phyloP scores from a whole-genome alignment of 371 early-diverging fungal genomes.

The Mucor circinelloides region DNA sequence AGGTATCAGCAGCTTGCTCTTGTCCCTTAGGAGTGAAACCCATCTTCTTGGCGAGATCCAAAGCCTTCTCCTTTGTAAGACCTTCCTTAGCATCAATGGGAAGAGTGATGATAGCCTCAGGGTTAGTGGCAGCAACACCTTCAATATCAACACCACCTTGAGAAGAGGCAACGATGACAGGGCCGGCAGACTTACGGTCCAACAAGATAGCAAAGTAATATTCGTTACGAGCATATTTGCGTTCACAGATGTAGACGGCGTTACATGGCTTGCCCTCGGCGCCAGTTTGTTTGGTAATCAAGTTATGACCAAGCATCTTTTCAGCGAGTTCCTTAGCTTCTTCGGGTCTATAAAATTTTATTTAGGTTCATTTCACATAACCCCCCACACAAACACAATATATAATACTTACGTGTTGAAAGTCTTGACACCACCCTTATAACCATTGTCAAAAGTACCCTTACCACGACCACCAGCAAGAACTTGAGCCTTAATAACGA shows the following conservation, averaged over 20 bases:
- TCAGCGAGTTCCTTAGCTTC: slow-evolving; percentile 89
- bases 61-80: slow-evolving; percentile 64
- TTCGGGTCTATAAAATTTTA: slow-evolving; percentile 62
- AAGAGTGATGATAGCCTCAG: slow-evolving; percentile 88
- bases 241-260: slow-evolving; percentile 93
- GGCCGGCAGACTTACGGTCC: slow-evolving; percentile 95
- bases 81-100: slow-evolving; percentile 80
- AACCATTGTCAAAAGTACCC: slow-evolving; percentile 92
- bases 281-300: slow-evolving; percentile 98
- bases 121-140: slow-evolving; percentile 91
- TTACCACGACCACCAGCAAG: slow-evolving; percentile 99
- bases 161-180: slow-evolving; percentile 93
- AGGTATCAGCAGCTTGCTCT: slow-evolving; percentile 89
- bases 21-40: slow-evolving; percentile 86
- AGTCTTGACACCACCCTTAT: slow-evolving; percentile 96
- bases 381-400: neutral
- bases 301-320: slow-evolving; percentile 96
- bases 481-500: slow-evolving; percentile 98
- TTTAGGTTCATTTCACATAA: neutral
- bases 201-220: slow-evolving; percentile 98
- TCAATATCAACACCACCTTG: slow-evolving; percentile 99
- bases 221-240: slow-evolving; percentile 93
- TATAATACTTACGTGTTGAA: slow-evolving; percentile 80
- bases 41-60: slow-evolving; percentile 75
- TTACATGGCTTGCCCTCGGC: slow-evolving; percentile 95